Conservation (phyloP, 495 filamentous ascomycete genomes). For the Astrocystis sublimbata region DNA sequence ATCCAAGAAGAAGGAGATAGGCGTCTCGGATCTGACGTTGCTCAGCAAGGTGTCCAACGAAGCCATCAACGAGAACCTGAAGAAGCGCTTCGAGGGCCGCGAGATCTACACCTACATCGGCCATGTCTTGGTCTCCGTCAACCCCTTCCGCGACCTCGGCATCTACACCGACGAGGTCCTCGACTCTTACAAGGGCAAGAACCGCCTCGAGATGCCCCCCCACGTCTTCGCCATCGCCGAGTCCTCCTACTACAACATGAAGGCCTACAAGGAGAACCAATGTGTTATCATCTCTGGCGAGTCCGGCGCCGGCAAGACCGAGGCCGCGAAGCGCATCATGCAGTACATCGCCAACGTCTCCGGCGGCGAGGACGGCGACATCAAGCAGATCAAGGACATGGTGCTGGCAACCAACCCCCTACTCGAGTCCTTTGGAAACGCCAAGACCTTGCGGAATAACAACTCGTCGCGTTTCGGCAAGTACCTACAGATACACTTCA, state of each 20-base stretch:
- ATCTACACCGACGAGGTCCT: slow-evolving; percentile 96
- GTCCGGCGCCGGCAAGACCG: slow-evolving; percentile 98
- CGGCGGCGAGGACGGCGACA: slow-evolving; percentile 83
- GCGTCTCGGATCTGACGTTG: slow-evolving; percentile 95
- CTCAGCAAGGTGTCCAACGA: slow-evolving; percentile 99
- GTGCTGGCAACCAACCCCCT: slow-evolving; percentile 97
- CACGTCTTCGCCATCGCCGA: slow-evolving; percentile 99
- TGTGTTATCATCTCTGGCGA: slow-evolving; percentile 99
- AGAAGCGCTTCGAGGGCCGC: slow-evolving; percentile 91
- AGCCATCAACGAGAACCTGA: slow-evolving; percentile 98
- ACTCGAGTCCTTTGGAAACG: slow-evolving; percentile 96
- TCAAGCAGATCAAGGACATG: slow-evolving; percentile 98
- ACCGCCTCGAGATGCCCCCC: slow-evolving; percentile 89
- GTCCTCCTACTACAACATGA: slow-evolving; percentile 98
- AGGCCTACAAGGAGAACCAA: slow-evolving; percentile 98
- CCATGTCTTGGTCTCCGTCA: slow-evolving; percentile 99
- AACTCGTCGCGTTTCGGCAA: slow-evolving; percentile 99
- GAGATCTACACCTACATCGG: slow-evolving; percentile 99
- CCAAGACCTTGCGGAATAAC: slow-evolving; percentile 97
- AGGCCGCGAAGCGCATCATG: slow-evolving; percentile 98
- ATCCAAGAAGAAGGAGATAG: slow-evolving; percentile 98
- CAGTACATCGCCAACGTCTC: slow-evolving; percentile 99
- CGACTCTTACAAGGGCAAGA: slow-evolving; percentile 91
- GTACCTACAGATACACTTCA: slow-evolving; percentile 97
- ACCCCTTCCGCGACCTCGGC: slow-evolving; percentile 96